A percentile compares a stretch with the other conserved stretches of the same genome.
Conservation (phyloP, 176 grass and related monocot species). For the Triticum turgidum region DNA sequence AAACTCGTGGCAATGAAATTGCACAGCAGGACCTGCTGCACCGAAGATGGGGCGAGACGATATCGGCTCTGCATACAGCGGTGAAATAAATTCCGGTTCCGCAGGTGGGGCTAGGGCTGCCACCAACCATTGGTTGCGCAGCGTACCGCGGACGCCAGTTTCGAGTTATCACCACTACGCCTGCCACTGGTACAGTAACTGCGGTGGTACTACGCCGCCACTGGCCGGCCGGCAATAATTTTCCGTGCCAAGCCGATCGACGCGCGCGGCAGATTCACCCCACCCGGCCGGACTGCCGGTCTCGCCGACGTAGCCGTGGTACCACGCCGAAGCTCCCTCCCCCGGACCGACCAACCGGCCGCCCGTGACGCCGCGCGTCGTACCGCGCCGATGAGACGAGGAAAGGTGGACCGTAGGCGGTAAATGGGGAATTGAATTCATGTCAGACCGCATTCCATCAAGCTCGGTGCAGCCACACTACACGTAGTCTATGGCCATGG, state of each 20-base stretch:
- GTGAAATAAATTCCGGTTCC: slow-evolving; percentile 11
- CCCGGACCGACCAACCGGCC: background rate
- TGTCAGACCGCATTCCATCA: background rate
- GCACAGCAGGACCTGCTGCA: no score
- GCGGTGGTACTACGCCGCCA: background rate
- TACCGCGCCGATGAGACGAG: background rate
- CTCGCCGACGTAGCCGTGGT: background rate
- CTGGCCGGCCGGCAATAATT: slow-evolving; percentile 18
- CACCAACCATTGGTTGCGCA: slow-evolving; percentile 17
- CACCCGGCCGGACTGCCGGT: background rate
- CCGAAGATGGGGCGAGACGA: background rate
- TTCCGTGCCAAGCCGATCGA: background rate
- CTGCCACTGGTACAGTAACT: background rate
- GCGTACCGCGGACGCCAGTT: background rate
- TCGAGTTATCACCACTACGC: background rate
- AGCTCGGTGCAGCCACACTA: background rate
- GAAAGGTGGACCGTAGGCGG: background rate
- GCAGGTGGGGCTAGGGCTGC: background rate
- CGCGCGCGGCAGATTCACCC: background rate
- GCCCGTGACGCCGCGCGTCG: background rate
- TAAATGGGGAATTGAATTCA: background rate
- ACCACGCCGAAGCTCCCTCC: background rate
- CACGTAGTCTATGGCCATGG: background rate
- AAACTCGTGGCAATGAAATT: no score
- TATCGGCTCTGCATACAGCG: background rate